A percentile compares a stretch with the other conserved stretches of the same genome.
Evolutionary conservation across 306 rosid genomes (phyloP).

Genomic region (Oxytropis ochrocephala): DNA sequence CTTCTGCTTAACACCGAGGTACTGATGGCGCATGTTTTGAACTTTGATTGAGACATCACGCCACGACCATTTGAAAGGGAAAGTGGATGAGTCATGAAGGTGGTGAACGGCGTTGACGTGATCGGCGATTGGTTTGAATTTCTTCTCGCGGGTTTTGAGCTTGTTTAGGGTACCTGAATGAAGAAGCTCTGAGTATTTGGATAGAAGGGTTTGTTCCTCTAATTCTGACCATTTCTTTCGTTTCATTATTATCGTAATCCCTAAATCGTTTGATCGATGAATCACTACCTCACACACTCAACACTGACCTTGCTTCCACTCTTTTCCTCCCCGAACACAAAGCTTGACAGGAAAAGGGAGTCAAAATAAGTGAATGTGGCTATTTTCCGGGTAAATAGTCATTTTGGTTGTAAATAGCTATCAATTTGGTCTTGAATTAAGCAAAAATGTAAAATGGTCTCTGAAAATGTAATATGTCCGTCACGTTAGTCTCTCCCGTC

Average conservation of each 20-base stretch:
- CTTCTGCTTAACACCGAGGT: constrained; percentile 92
- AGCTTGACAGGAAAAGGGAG: too few species aligned
- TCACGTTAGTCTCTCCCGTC: too few species aligned
- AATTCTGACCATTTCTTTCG: constrained; percentile 93
- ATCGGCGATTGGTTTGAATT: constrained; percentile 90
- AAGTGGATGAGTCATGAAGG: constrained; percentile 48
- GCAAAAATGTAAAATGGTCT: too few species aligned
- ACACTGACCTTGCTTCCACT: not conserved
- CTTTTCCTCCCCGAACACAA: too few species aligned
- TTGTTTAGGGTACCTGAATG: constrained; percentile 57
- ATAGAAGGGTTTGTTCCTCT: constrained; percentile 75
- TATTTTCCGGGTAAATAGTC: too few species aligned
- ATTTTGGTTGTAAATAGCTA: too few species aligned
- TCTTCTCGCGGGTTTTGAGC: constrained; percentile 93
- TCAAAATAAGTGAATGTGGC: too few species aligned
- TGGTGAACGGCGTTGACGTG: constrained; percentile 75
- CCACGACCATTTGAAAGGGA: constrained; percentile 95
- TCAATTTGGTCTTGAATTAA: too few species aligned
- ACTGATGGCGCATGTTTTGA: constrained; percentile 97
- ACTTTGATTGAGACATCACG: constrained; percentile 97
- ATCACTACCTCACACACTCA: not conserved
- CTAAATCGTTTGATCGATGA: not conserved
- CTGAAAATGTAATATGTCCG: too few species aligned
- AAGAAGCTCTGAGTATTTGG: constrained; percentile 67
- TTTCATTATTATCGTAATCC: constrained; percentile 57